Base-by-base conservation (phyloP, 2,329 filamentous ascomycete genomes). In the Fusarium sp. region DNA sequence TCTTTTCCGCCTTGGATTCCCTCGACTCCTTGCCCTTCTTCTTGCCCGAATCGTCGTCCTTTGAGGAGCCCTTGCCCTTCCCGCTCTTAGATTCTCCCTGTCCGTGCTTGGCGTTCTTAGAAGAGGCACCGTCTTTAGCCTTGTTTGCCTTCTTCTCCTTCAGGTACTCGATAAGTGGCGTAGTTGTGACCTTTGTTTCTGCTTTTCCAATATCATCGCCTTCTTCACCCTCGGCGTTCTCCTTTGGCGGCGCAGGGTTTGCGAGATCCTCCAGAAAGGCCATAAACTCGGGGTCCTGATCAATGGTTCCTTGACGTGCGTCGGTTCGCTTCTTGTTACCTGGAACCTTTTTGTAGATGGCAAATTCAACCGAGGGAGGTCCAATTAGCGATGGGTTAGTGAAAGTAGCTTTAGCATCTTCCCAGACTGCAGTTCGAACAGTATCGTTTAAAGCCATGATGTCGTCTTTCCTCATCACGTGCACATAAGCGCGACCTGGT, bases 251-350 rank as follows among this genome's bases (percentile, higher is more conserved):
- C 10, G 83, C 82, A 2, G 90, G 90, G 76, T 97, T 95, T 1
- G 95, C 97, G 56, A 98, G 88, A 64, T 90, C 93, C 81, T 97
- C 94, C 9, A 99, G 88, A 81, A 98, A 99, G 30, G 92, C 91
- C 86, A 98, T 97, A 78, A 98, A 99, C 77, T 98, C 97, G 0
- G 94, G 92, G 79, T 99, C 97, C 81, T 98, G 95, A 78, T 99
- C 97, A 76, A 99, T 98, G 4, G 95, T 98, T 63, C 96, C 97
- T 81, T 98, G 94, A 16, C 95, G 92, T 63, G 92, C 91, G 85
- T 99, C 97, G 64, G 91, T 90, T 37, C 95, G 92, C 59, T 90
- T 90, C 81, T 94, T 94, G 39, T 88, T 90, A 68, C 90, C 90
- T 2, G 96, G 95, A 2, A 95, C 90, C 78, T 95, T 95, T 75